phyloP scores from a whole-genome alignment of 140 eudicot species.

The Ambrosia hybrid region DNA sequence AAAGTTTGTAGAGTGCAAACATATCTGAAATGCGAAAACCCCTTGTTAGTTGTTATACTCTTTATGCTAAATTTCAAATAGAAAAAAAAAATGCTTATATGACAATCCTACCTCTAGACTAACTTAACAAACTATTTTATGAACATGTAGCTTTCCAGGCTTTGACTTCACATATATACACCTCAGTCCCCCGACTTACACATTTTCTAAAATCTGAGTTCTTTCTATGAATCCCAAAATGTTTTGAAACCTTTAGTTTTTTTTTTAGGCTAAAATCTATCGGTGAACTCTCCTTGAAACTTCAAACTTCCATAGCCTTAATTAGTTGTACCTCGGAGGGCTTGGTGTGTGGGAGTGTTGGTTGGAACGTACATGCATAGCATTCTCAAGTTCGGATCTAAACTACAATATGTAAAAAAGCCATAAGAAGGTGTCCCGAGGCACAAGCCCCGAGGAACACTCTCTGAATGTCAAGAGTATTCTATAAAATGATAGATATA shows the following conservation, averaged over 20 bases:
- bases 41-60: too few species aligned
- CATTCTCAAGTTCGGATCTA: neutral
- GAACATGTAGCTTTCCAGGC: neutral
- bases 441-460: neutral
- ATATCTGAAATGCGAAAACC: neutral
- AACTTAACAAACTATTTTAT: neutral
- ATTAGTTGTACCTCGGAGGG: too few species aligned
- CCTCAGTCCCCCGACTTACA: neutral
- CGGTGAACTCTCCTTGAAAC: neutral
- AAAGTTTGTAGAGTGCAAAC: too few species aligned
- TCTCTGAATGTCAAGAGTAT: too few species aligned
- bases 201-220: too few species aligned
- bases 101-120: neutral
- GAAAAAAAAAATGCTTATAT: neutral
- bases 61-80: too few species aligned
- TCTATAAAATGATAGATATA: too few species aligned
- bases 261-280: too few species aligned
- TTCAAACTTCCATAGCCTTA: too few species aligned
- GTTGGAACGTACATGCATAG: too few species aligned
- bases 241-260: neutral
- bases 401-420: neutral
- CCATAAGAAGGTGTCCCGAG: neutral
- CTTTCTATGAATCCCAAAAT: too few species aligned
- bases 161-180: neutral
- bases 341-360: too few species aligned